phyloP scores from a whole-genome alignment of 768 basidiomycete species.

The Porphyrellus cyaneotinctus region DNA sequence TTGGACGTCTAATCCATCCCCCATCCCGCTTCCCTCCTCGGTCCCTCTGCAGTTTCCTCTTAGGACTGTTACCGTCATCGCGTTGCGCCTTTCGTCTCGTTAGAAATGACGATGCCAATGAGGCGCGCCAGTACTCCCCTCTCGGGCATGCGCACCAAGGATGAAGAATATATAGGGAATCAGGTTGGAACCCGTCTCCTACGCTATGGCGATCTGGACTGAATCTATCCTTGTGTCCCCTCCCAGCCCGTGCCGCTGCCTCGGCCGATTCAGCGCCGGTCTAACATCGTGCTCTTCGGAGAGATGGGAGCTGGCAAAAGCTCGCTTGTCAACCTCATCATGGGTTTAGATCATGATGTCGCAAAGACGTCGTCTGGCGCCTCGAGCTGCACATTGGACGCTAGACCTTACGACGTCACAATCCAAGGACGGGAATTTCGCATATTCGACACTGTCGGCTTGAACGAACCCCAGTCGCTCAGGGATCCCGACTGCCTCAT shows the following conservation, averaged over 20 bases:
- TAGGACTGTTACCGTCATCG: neutral
- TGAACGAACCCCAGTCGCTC: constrained; percentile 28
- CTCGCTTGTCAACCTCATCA: constrained; percentile 41
- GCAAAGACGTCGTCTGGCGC: constrained; percentile 31
- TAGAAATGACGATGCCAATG: neutral
- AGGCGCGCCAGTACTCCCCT: constrained; percentile 2
- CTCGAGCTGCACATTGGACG: constrained; percentile 34
- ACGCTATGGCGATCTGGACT: neutral
- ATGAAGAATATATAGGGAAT: constrained; percentile 3
- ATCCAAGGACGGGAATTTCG: constrained; percentile 18
- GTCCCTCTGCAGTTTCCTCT: neutral
- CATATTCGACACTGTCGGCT: constrained; percentile 35
- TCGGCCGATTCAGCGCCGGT: constrained; percentile 8
- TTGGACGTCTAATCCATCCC: neutral
- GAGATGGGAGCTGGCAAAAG: constrained; percentile 38
- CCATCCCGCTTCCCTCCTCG: neutral
- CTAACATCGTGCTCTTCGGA: constrained; percentile 29
- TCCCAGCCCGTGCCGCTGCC: constrained; percentile 6
- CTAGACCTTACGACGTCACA: constrained; percentile 23
- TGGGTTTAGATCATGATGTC: constrained; percentile 16
- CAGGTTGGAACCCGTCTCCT: constrained; percentile 9
- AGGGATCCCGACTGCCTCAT: constrained; percentile 25
- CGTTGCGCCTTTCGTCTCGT: neutral
- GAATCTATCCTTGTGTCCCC: neutral
- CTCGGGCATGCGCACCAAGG: neutral